Evolutionary conservation across 2,329 filamentous ascomycete genomes (phyloP), one percentile per base, ranked within the genome.

Genomic region (Colletotrichum tropicale): DNA sequence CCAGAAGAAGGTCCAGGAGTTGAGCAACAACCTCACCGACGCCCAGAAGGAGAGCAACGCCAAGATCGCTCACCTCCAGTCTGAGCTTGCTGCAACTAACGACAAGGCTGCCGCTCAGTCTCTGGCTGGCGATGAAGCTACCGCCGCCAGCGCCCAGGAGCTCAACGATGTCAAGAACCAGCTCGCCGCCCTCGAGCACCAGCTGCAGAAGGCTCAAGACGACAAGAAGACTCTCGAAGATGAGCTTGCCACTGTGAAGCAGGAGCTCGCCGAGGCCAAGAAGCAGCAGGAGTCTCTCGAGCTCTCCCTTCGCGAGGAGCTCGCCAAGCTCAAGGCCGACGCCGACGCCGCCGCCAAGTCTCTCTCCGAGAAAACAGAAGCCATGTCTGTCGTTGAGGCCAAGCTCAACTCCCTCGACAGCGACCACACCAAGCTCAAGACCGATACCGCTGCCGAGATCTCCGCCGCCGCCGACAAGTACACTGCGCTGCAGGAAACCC

Each of bases 1-100:
- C 62, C 84, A 83, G 48, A 80, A 84, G 77, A 86, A 84, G 82
- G 82, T 87, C 74, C 80, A 82, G 73, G 81, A 83, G 62, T 81
- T 86, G 60, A 81, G 82, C 71, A 78, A 80, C 30, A 78, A 84
- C 71, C 77, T 81, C 30, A 79, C 81, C 36, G 73, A 78, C 6
- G 77, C 82, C 18, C 80, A 83, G 67, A 79, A 82, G 48, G 83
- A 86, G 70, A 81, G 66, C 74, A 79, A 84, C 65, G 78, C 82
- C 71, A 81, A 82, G 68, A 79, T 83, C 66, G 79, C 81, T 70
- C 80, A 83, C 77, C 82, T 86, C 66, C 80, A 85, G 74, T 75
- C 80, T 71, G 82, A 86, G 70, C 77, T 85, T 56, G 81, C 83
- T 71, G 79, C 80, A 66, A 80, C 72, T 28, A 77, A 79, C 73